Evolutionary conservation across 1,139 yeast genomes (phyloP), one percentile per base, ranked within the genome.

Genomic region (Debaryomycetaceae sp.): DNA sequence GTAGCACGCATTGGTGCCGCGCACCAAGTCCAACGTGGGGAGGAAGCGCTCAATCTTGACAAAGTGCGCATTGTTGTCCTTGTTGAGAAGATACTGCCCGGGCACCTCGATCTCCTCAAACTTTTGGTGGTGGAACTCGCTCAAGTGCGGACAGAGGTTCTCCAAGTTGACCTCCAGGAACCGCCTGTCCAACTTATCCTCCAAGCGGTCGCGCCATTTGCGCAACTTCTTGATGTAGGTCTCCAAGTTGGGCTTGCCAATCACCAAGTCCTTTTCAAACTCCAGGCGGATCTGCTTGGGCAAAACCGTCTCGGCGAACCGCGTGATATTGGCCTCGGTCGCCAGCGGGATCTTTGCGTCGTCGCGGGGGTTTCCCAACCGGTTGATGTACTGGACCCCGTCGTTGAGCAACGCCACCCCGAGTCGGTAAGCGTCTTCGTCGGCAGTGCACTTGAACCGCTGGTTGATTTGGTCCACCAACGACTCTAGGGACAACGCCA

Each of bases 41-140:
- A 91, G 63, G 61, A 93, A 93, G 39, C 98, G 69, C 40, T 88
- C 96, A 49, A 93, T 86, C 67, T 89, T 91, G 34, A 86, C 75
- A 53, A 93, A 93, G 54, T 89, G 96, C 27, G 76, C 65, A 53
- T 88, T 91, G 52, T 70, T 83, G 47, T 89, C 97, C 51, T 81
- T 83, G 53, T 83, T 81, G 56, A 80, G 59, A 47, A 89, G 65
- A 50, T 91, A 91, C 52, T 93, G 99, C 1, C 99, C 98, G 1
- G 98, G 98, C 36, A 93, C 81, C 54, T 93, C 98, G 39, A 93
- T 86, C 34, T 93, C 97, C 56, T 93, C 99, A 53, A 91, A 93
- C 60, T 88, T 89, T 54, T 91, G 98, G 53, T 91, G 95, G 53
- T 93, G 98, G 75, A 93, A 91, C 53, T 89, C 96, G 54, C 95